Conservation (phyloP, 148 eudicot genomes). For the Diospyros lotus region DNA sequence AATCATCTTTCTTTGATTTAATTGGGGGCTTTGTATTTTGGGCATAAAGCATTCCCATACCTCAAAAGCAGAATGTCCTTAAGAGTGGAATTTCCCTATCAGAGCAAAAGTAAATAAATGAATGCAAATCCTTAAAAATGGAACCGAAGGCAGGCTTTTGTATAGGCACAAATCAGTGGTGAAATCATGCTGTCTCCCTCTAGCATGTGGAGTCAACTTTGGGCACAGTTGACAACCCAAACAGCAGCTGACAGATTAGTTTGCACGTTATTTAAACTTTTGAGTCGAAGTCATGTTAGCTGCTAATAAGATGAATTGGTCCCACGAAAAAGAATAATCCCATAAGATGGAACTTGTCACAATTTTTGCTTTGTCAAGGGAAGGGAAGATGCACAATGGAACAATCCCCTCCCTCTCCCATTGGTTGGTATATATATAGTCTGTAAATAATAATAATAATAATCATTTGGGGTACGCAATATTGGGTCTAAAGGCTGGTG, state of each 20-base stretch:
- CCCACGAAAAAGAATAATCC: no score
- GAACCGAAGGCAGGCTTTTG: background rate
- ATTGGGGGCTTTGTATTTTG: background rate
- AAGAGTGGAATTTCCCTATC: no score
- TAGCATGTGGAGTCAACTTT: background rate
- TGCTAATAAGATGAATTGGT: conserved; percentile 1
- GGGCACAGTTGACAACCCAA: background rate
- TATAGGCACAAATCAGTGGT: background rate
- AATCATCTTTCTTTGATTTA: background rate
- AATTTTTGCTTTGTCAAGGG: no score
- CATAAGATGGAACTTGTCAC: no score
- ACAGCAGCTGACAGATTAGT: background rate
- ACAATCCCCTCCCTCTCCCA: no score
- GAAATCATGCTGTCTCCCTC: background rate
- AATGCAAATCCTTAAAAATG: background rate
- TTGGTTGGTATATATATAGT: no score
- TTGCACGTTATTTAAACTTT: conserved; percentile 6
- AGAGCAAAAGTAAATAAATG: background rate
- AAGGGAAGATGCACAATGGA: no score
- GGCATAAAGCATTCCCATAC: background rate
- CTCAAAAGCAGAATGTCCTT: background rate
- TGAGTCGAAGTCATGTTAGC: conserved; percentile 4
- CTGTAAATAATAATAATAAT: no score
- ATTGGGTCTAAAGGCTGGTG: background rate
- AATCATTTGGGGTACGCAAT: background rate